phyloP scores from a whole-genome alignment of 495 filamentous ascomycete genomes.

The Neurospora sp. region DNA sequence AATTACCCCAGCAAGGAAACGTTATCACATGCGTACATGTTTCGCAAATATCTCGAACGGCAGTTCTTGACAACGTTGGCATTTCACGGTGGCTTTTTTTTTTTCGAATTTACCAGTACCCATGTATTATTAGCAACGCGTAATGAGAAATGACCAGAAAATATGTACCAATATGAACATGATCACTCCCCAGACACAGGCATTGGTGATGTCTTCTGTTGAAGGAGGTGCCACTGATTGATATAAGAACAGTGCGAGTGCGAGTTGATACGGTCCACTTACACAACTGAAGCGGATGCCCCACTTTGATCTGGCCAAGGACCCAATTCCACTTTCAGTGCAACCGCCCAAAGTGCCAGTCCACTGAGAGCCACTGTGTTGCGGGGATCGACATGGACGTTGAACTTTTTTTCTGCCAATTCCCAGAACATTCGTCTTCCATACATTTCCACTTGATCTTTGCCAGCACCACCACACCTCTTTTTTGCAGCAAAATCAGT shows the following conservation, averaged over 20 bases:
- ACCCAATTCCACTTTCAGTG: not conserved
- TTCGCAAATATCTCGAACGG: not conserved
- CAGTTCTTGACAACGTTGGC: not conserved
- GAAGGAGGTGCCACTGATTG: not conserved
- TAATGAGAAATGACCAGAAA: not conserved
- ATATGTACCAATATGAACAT: not conserved
- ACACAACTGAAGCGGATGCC: not conserved
- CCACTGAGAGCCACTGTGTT: not conserved
- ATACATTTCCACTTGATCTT: not conserved
- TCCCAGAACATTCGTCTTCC: not conserved
- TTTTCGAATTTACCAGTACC: not conserved
- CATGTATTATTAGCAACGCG: not conserved
- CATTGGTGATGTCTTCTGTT: not conserved
- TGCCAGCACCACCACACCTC: not conserved
- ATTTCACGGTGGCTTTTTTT: not conserved
- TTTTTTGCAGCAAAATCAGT: not conserved
- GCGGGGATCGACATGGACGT: constrained; percentile 1
- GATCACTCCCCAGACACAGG: not conserved
- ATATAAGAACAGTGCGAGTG: not conserved
- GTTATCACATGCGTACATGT: not conserved
- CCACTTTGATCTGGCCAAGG: not conserved
- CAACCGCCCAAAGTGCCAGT: not conserved
- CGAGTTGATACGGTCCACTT: not conserved
- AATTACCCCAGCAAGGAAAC: not conserved
- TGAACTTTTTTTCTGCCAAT: constrained; percentile 21